Percentiles rank a stretch among this genome's conserved stretches.
Conservation (phyloP, 169 alveolate species). For the Plasmodium inui region DNA sequence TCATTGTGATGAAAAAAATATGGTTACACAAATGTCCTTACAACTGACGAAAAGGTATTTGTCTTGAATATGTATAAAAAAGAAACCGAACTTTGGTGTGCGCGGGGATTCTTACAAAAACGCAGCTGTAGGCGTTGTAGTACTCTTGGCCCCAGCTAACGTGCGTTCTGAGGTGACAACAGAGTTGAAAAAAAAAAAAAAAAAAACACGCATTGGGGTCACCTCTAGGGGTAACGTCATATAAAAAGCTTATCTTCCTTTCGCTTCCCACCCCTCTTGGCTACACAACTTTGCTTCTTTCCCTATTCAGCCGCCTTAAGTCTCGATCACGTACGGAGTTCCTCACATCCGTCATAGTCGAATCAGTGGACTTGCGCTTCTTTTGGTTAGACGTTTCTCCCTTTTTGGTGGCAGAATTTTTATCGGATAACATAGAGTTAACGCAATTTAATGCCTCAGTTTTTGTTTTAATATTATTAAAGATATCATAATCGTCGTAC, state of each 20-base stretch:
- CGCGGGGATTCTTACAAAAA: background rate
- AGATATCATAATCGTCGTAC: slow-evolving; percentile 62
- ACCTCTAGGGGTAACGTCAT: background rate
- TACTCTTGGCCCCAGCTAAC: background rate
- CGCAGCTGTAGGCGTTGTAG: background rate
- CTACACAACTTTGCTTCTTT: slow-evolving; percentile 47
- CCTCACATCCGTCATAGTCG: background rate
- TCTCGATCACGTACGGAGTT: slow-evolving; percentile 56
- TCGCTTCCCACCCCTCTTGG: background rate
- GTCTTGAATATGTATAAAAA: background rate
- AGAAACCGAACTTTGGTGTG: background rate
- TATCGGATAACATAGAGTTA: slow-evolving; percentile 31
- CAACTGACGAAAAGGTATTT: background rate
- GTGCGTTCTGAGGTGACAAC: background rate
- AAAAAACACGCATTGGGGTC: background rate
- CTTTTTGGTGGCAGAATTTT: slow-evolving; percentile 22
- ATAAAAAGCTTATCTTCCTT: background rate
- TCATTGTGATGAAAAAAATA: background rate
- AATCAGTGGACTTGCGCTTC: slow-evolving; percentile 13
- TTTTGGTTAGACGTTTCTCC: slow-evolving; percentile 23
- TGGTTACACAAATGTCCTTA: background rate
- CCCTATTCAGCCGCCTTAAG: slow-evolving; percentile 60
- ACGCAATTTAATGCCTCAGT: slow-evolving; percentile 52
- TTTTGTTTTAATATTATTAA: slow-evolving; percentile 53
- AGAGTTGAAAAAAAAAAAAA: background rate